Evolutionary conservation across 2,329 filamentous ascomycete genomes (phyloP), one percentile per base, ranked within the genome.

Genomic region (Xylaria polymorpha): DNA sequence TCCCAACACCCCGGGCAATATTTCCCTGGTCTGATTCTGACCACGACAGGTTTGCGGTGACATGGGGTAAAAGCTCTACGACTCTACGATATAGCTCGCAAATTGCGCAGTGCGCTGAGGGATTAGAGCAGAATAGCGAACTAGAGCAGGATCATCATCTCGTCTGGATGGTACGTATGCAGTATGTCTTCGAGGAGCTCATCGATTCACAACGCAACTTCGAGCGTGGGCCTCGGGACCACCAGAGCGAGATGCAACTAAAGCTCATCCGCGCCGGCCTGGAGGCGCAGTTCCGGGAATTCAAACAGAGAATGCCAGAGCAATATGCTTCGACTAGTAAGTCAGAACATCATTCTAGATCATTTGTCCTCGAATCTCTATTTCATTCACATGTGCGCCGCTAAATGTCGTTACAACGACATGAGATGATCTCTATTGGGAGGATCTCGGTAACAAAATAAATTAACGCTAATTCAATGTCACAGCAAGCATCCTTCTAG

Each of bases 261-360:
- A 76, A 78, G 2, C 78, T 87, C 20, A 79, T 87, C 68, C 74
- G 84, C n/a, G 77, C 81, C 1, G 85, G 85, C 0, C 79, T 87
- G 35, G 83, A 85, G 66, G 75, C 81, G 3, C 84, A 87, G 70
- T 75, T 84, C 9, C 71, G 74, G n/a, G 82, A 85, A 46, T 81
- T 83, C 71, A 79, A 81, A 48, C 69, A 73, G 6, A 69, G 67
- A 2, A 82, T 87, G 61, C 74, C 81, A 0, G 71, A 73, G 0
- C 72, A 78, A 20, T 75, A 78, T 2, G 72, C 75, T 5, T 72
- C 74, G 18, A 59, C 15, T 25, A 67, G 77, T 79, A 72, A 66
- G 77, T 73, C 6, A 4, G 1, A 56, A 14, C 2, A 20, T 37
- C 0, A 39, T 29, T 8, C 15, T 8, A 20, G 29, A 8, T 51